These are phyloP conservation scores for Hypoxylon fragiforme DNA, from an alignment of 495 filamentous ascomycete species.

Conservation along the genomic window DNA sequence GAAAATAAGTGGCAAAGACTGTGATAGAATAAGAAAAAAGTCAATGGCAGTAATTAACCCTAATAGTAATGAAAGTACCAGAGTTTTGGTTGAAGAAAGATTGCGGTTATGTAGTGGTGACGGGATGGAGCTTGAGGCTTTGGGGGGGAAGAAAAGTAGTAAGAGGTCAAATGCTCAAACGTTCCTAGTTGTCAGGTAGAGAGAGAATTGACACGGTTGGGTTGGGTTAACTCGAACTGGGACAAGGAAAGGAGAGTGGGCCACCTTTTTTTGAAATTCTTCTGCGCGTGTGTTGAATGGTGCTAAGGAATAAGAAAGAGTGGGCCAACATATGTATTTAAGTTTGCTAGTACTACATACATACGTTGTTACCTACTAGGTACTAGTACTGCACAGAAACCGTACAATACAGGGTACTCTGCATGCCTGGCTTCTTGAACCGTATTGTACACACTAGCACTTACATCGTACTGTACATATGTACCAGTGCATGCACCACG, in stretches of 20 bases:
- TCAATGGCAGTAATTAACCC: conserved; percentile 13
- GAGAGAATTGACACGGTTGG: conserved; percentile 34
- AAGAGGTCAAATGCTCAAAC: conserved; percentile 3
- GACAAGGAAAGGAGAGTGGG: conserved; percentile 9
- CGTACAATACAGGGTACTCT: too few relatives aligned
- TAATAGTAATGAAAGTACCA: conserved; percentile 11
- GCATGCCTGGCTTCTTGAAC: too few relatives aligned
- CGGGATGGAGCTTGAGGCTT: conserved; percentile 17
- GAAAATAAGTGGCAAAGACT: conserved; percentile 14
- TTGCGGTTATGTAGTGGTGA: conserved; percentile 7
- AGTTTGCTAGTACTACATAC: too few relatives aligned
- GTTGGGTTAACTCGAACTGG: conserved; percentile 14
- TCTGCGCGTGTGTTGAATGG: too few relatives aligned
- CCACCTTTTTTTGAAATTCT: conserved; percentile 6
- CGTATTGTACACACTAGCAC: too few relatives aligned
- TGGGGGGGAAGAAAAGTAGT: conserved; percentile 22
- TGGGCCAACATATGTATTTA: too few relatives aligned
- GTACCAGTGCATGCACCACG: too few relatives aligned
- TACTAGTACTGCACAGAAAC: too few relatives aligned
- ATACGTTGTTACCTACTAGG: too few relatives aligned
- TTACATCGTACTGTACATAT: too few relatives aligned
- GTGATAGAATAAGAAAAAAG: conserved; percentile 11
- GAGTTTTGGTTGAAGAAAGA: conserved; percentile 7
- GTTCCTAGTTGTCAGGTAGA: not conserved
- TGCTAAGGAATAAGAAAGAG: too few relatives aligned